A percentile compares a stretch with the other conserved stretches of the same genome.
Conservation (phyloP, 257 asterid species). For the Dorcoceras hygrometricum region DNA sequence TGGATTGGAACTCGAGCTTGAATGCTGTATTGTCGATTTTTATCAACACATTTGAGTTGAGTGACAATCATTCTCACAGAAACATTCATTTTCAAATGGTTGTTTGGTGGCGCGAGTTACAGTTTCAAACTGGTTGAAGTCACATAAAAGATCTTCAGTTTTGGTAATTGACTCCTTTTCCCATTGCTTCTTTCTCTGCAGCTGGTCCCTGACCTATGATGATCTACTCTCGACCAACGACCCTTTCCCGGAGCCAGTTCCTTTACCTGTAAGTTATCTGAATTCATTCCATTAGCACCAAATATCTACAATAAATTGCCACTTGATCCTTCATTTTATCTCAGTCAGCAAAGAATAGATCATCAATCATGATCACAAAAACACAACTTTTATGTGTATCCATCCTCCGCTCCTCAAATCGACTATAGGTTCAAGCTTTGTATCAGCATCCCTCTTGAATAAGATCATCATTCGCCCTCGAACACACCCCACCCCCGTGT, state of each 20-base stretch:
- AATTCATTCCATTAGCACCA: neutral
- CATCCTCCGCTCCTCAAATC: neutral
- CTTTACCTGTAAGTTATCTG: conserved; percentile 65
- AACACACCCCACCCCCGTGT: neutral
- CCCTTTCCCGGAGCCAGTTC: conserved; percentile 64
- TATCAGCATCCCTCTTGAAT: neutral
- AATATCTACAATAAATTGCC: neutral
- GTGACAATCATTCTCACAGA: no score
- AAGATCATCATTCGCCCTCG: neutral
- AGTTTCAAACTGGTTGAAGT: neutral
- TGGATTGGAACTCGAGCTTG: no score
- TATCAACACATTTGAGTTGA: no score
- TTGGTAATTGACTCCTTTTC: conserved; percentile 7
- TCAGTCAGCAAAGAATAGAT: neutral
- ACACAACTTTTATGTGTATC: no score
- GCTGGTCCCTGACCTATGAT: conserved; percentile 87
- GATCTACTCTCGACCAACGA: conserved; percentile 82
- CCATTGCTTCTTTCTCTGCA: conserved; percentile 35
- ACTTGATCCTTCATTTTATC: neutral
- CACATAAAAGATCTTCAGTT: neutral
- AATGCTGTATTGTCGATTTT: no score
- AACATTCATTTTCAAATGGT: no score
- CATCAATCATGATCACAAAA: neutral
- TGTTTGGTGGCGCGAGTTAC: neutral
- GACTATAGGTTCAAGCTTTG: neutral